These are phyloP conservation scores for Nakazawaea sp. DNA, from an alignment of 805 yeast genomes.

Conservation along the genomic window DNA sequence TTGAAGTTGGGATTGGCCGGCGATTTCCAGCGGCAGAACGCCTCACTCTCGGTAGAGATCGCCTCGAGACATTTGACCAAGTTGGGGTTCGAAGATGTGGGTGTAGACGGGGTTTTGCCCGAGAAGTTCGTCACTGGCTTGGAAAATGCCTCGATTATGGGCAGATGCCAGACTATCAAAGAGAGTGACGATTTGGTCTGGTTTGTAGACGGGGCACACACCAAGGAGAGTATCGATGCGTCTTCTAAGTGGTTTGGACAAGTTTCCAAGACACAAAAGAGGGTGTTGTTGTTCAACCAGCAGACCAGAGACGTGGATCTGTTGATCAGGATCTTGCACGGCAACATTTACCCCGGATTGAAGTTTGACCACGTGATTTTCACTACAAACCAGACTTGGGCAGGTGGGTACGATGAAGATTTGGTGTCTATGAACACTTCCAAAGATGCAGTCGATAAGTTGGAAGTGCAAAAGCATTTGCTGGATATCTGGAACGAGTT, in stretches of 20 bases:
- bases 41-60: constrained; percentile 76
- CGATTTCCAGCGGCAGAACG: constrained; percentile 77
- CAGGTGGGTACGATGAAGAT: constrained; percentile 79
- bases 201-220: constrained; percentile 95
- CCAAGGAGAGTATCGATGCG: constrained; percentile 78
- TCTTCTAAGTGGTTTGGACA: constrained; percentile 72
- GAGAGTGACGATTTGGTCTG: constrained; percentile 50
- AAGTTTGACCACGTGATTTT: constrained; percentile 74
- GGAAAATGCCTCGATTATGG: constrained; percentile 79
- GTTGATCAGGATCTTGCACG: constrained; percentile 48
- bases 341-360: constrained; percentile 31
- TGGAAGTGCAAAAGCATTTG: constrained; percentile 72
- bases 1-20: constrained; percentile 71
- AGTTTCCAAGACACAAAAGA: constrained; percentile 26
- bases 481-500: constrained; percentile 62
- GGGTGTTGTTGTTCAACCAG: constrained; percentile 79
- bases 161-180: constrained; percentile 75
- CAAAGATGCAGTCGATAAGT: constrained; percentile 67
- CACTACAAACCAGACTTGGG: constrained; percentile 90
- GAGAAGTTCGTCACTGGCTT: constrained; percentile 52
- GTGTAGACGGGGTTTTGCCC: constrained; percentile 31
- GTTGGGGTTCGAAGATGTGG: constrained; percentile 28
- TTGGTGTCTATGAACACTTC: constrained; percentile 82
- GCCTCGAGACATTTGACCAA: constrained; percentile 52
- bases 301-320: constrained; percentile 82